Evolutionary conservation across 1,139 yeast genomes (phyloP).

Genomic region (Suhomyces terraborum): DNA sequence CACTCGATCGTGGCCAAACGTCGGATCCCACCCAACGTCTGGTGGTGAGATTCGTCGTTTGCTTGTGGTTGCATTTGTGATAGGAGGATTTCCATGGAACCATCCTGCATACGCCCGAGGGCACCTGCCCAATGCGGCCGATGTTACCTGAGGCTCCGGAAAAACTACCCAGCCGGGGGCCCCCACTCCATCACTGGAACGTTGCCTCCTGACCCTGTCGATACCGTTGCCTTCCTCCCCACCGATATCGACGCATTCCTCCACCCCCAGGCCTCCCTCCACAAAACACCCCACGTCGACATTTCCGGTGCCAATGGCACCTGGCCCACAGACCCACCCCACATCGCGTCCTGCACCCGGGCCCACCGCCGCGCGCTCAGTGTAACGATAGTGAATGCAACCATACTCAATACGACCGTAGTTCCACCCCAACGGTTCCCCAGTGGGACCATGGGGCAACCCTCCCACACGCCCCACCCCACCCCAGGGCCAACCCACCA

Average conservation of each 20-base stretch:
- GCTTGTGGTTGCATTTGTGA: neutral
- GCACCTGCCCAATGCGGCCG: neutral
- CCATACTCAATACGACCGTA: constrained; percentile 1
- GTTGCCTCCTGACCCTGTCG: too few species aligned
- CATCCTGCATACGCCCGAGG: neutral
- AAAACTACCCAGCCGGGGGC: too few species aligned
- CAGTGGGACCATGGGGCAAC: constrained; percentile 1
- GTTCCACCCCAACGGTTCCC: neutral
- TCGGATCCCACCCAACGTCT: too few species aligned
- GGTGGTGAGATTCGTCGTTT: too few species aligned
- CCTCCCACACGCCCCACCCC: constrained; percentile 1
- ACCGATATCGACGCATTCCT: too few species aligned
- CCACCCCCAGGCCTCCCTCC: too few species aligned
- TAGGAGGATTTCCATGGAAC: neutral
- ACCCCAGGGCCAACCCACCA: neutral
- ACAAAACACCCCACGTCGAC: too few species aligned
- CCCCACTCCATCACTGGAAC: too few species aligned
- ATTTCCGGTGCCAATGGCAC: too few species aligned
- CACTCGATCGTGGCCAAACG: too few species aligned
- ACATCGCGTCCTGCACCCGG: constrained; percentile 2
- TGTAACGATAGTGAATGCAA: constrained; percentile 5
- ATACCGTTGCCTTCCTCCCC: too few species aligned
- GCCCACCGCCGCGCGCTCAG: neutral
- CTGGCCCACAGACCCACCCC: neutral
- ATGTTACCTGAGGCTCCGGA: constrained; percentile 1